phyloP scores from a whole-genome alignment of 164 flowering plant species.

The Chimonanthus praecox region DNA sequence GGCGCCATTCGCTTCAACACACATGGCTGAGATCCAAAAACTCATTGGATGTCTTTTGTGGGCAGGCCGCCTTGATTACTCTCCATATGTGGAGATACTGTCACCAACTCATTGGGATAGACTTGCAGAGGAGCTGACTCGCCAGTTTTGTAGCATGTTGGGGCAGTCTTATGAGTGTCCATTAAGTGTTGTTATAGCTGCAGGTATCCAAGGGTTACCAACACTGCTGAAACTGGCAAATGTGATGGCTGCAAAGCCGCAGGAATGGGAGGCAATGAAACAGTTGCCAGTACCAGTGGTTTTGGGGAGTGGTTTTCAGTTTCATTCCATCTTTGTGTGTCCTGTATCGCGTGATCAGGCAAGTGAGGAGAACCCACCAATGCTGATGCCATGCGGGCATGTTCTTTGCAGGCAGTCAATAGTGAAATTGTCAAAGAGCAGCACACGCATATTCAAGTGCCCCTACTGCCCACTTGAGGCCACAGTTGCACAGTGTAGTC shows the following conservation, averaged over 20 bases:
- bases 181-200: conserved; percentile 54
- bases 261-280: conserved; percentile 79
- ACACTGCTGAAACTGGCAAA: conserved; percentile 65
- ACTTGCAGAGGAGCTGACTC: conserved; percentile 47
- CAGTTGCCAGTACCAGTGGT: conserved; percentile 80
- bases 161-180: conserved; percentile 74
- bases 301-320: conserved; percentile 64
- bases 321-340: conserved; percentile 84
- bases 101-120: conserved; percentile 54
- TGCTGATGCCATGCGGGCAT: conserved; percentile 91
- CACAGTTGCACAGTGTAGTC: conserved; percentile 48
- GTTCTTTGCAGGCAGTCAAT: conserved; percentile 83
- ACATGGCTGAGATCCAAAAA: conserved; percentile 67
- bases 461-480: conserved; percentile 74
- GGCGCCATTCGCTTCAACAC: conserved; percentile 43
- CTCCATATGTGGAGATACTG: conserved; percentile 61
- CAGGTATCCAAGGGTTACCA: conserved; percentile 72
- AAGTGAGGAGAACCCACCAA: conserved; percentile 78
- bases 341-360: conserved; percentile 81
- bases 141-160: conserved; percentile 50
- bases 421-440: conserved; percentile 62
- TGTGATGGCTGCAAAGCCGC: conserved; percentile 68
- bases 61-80: conserved; percentile 55
- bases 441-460: conserved; percentile 73
- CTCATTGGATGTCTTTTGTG: conserved; percentile 70